Evolutionary conservation across 345 rosid genomes (phyloP).

Genomic region (Boechera divaricarpa): DNA sequence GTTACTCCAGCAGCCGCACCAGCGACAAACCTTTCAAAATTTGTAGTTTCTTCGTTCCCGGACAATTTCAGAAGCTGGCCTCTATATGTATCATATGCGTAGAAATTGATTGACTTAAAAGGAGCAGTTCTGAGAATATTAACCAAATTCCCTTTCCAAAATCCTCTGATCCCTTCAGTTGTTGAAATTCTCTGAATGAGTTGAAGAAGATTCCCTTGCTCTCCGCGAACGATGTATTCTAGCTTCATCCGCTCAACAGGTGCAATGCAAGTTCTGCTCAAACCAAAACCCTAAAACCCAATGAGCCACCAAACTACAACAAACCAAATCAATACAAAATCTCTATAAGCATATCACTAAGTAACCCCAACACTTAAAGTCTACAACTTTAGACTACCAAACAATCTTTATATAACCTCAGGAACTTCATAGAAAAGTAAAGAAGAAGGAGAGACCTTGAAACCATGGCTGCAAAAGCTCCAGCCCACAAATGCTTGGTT

Average conservation of each 20-base stretch:
- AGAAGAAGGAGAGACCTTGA: constrained; percentile 58
- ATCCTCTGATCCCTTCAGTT: constrained; percentile 69
- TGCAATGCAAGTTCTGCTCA: constrained; percentile 74
- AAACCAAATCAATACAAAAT: constrained; percentile 20
- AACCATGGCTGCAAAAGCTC: constrained; percentile 83
- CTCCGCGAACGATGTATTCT: constrained; percentile 78
- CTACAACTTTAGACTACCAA: constrained; percentile 20
- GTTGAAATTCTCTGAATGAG: constrained; percentile 60
- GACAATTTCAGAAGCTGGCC: constrained; percentile 63
- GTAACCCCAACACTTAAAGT: constrained; percentile 18
- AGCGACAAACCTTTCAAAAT: constrained; percentile 73
- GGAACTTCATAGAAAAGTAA: background rate
- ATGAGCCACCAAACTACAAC: constrained; percentile 43
- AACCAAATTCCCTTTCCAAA: constrained; percentile 80
- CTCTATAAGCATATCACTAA: constrained; percentile 1
- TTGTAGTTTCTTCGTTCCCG: constrained; percentile 65
- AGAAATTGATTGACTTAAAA: constrained; percentile 76
- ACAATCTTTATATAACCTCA: background rate
- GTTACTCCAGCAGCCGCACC: constrained; percentile 86
- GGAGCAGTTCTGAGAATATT: constrained; percentile 82
- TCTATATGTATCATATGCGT: constrained; percentile 75
- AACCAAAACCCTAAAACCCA: constrained; percentile 42
- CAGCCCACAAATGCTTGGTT: constrained; percentile 79
- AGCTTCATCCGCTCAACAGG: constrained; percentile 81
- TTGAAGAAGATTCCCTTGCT: constrained; percentile 57